A percentile compares a stretch with the other conserved stretches of the same genome.
Evolutionary conservation across 1,284 basidiomycete species (phyloP).

Genomic region (Boletus hoseneyae): DNA sequence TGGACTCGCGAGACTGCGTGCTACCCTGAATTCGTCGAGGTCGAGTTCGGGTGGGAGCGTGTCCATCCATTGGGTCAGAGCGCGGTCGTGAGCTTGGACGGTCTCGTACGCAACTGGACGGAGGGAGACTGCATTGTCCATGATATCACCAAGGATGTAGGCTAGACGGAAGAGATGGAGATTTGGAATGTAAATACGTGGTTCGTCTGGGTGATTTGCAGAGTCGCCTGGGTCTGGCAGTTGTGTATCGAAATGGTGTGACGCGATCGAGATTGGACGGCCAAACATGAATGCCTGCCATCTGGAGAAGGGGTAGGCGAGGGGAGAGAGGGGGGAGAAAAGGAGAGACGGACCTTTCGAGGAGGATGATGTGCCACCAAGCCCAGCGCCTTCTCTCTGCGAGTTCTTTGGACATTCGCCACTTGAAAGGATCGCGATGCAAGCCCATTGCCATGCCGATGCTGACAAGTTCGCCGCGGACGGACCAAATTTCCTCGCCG

Average conservation of each 20-base stretch:
- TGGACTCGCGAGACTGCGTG: conserved; percentile 61
- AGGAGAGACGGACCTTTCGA: conserved; percentile 56
- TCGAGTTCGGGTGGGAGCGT: conserved; percentile 66
- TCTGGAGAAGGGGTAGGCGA: conserved; percentile 35
- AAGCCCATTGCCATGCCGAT: conserved; percentile 77
- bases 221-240: conserved; percentile 65
- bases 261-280: conserved; percentile 66
- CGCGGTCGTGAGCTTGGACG: conserved; percentile 66
- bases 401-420: conserved; percentile 60
- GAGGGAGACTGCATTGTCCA: conserved; percentile 77
- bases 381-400: conserved; percentile 78
- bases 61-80: conserved; percentile 68
- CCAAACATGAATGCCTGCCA: conserved; percentile 86
- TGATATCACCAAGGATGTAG: conserved; percentile 75
- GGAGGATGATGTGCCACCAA: conserved; percentile 80
- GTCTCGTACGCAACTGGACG: conserved; percentile 69
- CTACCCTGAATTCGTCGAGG: conserved; percentile 69
- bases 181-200: conserved; percentile 63
- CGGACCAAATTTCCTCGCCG: conserved; percentile 74
- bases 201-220: conserved; percentile 52
- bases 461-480: conserved; percentile 65
- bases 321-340: conserved; percentile 9
- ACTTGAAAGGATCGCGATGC: conserved; percentile 75
- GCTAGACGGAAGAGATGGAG: conserved; percentile 71
- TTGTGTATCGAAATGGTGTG: conserved; percentile 77